Conservation (phyloP, 257 asterid species). For the Solanum dulcamara region DNA sequence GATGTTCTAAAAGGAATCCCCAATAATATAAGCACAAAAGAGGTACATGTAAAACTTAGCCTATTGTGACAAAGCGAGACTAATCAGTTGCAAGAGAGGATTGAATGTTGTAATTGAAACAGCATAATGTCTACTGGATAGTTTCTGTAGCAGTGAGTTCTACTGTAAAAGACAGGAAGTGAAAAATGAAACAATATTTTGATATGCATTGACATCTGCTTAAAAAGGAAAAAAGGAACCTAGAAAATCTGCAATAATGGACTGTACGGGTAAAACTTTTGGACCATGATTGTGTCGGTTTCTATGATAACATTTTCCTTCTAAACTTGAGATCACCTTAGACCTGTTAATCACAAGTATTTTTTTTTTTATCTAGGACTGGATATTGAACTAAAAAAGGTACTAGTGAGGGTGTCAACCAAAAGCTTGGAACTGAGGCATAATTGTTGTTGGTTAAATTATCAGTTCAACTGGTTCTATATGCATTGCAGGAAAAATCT, state of each 20-base stretch:
- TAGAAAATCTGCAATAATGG: background rate
- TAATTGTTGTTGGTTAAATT: background rate
- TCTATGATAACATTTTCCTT: background rate
- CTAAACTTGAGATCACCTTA: background rate
- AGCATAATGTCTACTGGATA: background rate
- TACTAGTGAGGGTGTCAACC: background rate
- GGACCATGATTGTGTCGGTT: background rate
- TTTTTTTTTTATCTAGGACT: background rate
- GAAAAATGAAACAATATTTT: background rate
- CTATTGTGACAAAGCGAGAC: background rate
- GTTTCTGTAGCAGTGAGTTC: background rate
- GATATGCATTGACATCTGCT: background rate
- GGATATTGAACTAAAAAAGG: background rate
- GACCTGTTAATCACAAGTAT: background rate
- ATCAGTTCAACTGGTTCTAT: background rate
- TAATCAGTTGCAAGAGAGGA: background rate
- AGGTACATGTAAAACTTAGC: background rate
- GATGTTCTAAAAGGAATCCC: background rate
- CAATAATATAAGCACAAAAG: background rate
- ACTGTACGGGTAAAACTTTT: background rate
- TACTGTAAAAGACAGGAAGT: background rate
- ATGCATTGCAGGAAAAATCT: background rate
- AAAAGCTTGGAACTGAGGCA: background rate
- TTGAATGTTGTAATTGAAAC: background rate
- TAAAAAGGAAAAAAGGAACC: background rate